Evolutionary conservation across 2,329 filamentous ascomycete genomes (phyloP).

Genomic region (Talaromyces atroroseus): DNA sequence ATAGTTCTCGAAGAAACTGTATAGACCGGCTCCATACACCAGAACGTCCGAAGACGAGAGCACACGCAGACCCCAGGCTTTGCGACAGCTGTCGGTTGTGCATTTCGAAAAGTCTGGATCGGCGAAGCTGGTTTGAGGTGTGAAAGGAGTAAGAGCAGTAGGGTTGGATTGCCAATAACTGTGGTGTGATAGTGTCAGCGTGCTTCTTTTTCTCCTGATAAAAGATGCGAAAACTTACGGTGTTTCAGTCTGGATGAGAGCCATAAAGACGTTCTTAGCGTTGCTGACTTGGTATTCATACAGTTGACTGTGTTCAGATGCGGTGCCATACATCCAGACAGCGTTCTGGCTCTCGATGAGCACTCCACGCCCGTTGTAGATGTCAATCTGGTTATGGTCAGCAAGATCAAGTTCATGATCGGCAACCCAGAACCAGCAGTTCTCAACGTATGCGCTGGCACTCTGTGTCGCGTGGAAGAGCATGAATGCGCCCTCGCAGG

Average conservation of each 20-base stretch:
- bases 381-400: conserved; percentile 62
- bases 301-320: conserved; percentile 54
- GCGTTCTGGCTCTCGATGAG: conserved; percentile 71
- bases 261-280: conserved; percentile 75
- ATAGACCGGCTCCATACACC: conserved; percentile 68
- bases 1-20: conserved; percentile 83
- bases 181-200: conserved; percentile 1
- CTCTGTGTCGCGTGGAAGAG: conserved; percentile 52
- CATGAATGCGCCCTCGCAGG: conserved; percentile 70
- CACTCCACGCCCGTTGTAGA: conserved; percentile 84
- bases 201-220: neutral
- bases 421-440: conserved; percentile 84
- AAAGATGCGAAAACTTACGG: conserved; percentile 49
- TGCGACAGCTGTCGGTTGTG: conserved; percentile 55
- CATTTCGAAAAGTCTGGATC: conserved; percentile 65
- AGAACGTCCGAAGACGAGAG: conserved; percentile 61
- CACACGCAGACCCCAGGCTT: conserved; percentile 71
- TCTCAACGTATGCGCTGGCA: conserved; percentile 73
- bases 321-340: conserved; percentile 77
- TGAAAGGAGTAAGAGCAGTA: conserved; percentile 52
- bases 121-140: conserved; percentile 29
- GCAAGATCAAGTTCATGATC: conserved; percentile 79
- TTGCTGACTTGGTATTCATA: conserved; percentile 81
- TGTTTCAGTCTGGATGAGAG: conserved; percentile 81
- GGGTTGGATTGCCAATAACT: conserved; percentile 75